Base-by-base conservation (phyloP, 1,284 basidiomycete genomes). In the Apiotrichum laibachii region DNA sequence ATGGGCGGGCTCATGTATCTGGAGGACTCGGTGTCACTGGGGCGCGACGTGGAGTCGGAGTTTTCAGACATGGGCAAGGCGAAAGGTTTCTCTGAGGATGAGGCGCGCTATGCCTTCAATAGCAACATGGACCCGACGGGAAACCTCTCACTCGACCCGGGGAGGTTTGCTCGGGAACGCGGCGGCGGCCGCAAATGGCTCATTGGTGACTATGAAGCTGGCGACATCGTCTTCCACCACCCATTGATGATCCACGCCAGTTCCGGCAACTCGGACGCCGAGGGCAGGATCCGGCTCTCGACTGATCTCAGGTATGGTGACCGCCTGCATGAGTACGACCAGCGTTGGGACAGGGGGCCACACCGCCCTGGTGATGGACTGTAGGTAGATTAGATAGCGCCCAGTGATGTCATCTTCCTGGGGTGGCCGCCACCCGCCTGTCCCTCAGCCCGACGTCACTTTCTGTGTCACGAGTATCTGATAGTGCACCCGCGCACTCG, bases 1-100 rank as follows among this genome's bases (percentile, higher is more conserved):
- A 50, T 55, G 46, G 68, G 68, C 34, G 67, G 68, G 5, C 57
- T 70, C 31, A 67, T 67, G 52, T 70, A 70, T 55, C 61, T 70
- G 33, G 65, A 68, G 39, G 54, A 64, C 39, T 54, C 54, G 5
- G 52, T 64, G 18, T 35, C 40, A 6, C 21, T 68, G 18, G 68
- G 60, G n/a, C 5, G 42, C 18, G 34, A 40, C 33, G 58, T 67
- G 31, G 68, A 69, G 51, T 50, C 59, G 31, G 63, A 57, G 16
- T 69, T 69, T 39, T 62, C 59, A 0, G 26, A 19, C 34, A 48
- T 44, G 49, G 47, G 45, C 2, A 39, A 42, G 34, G 21, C 35
- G 2, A 54, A 43, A 21, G 59, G 57, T 4, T 46, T 68, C 34
- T 47, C 48, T 1, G 55, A 59, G 19, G 62, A 63, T 19, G 64